Percentiles rank a stretch among this genome's conserved stretches.
These are phyloP conservation scores for Leccinum longicurvipes DNA, from an alignment of 768 basidiomycete species.

Conservation along the genomic window DNA sequence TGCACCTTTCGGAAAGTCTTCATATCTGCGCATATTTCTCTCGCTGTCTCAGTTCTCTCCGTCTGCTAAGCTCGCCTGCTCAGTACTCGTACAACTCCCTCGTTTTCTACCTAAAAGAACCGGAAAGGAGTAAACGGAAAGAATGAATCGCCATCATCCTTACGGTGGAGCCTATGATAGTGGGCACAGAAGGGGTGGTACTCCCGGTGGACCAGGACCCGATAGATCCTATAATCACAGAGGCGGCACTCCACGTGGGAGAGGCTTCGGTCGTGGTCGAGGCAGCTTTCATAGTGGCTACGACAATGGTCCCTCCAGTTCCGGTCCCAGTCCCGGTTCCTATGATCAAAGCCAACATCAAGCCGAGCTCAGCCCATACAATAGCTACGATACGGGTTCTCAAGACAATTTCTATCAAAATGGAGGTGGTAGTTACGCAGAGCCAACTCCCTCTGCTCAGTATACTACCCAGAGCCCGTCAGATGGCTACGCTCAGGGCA, in stretches of 20 bases:
- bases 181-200: slow-evolving; percentile 59
- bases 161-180: slow-evolving; percentile 70
- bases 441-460: slow-evolving; percentile 49
- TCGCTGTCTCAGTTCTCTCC: slow-evolving; percentile 15
- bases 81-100: slow-evolving; percentile 23
- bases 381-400: slow-evolving; percentile 59
- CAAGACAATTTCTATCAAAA: slow-evolving; percentile 70
- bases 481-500: slow-evolving; percentile 52
- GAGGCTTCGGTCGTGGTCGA: slow-evolving; percentile 53
- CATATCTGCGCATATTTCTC: slow-evolving; percentile 18
- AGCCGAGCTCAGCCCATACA: slow-evolving; percentile 63
- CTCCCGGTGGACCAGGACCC: slow-evolving; percentile 63
- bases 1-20: slow-evolving; percentile 20
- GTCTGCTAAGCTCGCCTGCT: slow-evolving; percentile 25
- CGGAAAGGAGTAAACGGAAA: slow-evolving; percentile 17
- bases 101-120: slow-evolving; percentile 27
- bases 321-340: slow-evolving; percentile 35
- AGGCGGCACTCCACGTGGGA: slow-evolving; percentile 50
- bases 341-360: slow-evolving; percentile 68
- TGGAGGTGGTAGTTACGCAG: slow-evolving; percentile 55
- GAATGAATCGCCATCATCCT: slow-evolving; percentile 89
- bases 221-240: slow-evolving; percentile 68
- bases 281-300: slow-evolving; percentile 53
- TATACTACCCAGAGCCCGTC: slow-evolving; percentile 46
- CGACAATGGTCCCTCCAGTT: slow-evolving; percentile 49